Evolutionary conservation across 164 flowering plant genomes (phyloP).

Genomic region (Magnolia kwangsiensis): DNA sequence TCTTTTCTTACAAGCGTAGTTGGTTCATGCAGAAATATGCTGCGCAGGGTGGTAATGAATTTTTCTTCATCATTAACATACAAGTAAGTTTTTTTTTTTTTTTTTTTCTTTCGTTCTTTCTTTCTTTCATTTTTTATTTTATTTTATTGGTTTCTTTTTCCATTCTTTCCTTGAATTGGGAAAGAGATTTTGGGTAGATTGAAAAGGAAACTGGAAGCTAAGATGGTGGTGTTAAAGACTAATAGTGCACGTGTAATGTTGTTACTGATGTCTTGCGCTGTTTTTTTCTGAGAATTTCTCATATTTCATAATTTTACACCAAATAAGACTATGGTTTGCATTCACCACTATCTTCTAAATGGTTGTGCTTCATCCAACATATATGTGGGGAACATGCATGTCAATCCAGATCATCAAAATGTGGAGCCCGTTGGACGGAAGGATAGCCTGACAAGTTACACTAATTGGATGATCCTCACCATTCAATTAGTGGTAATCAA

Average conservation of each 20-base stretch:
- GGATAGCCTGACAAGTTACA: no score
- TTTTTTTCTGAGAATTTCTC: no score
- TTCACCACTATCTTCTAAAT: no score
- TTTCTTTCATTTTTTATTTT: background rate
- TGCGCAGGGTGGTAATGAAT: constrained; percentile 70
- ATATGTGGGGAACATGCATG: no score
- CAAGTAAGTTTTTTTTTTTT: constrained; percentile 45
- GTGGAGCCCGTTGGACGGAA: no score
- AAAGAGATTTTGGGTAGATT: background rate
- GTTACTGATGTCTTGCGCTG: no score
- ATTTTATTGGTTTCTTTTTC: background rate
- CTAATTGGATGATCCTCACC: no score
- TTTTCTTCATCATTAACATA: constrained; percentile 80
- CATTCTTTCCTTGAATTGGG: background rate
- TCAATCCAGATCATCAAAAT: no score
- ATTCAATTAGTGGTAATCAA: no score
- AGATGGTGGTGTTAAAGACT: background rate
- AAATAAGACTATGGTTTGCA: no score
- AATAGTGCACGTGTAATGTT: background rate
- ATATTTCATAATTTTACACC: no score
- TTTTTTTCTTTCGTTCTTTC: background rate
- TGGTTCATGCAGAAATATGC: constrained; percentile 65
- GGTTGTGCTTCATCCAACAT: no score
- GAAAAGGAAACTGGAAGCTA: background rate
- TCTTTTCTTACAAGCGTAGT: constrained; percentile 1